A percentile compares a stretch with the other conserved stretches of the same genome.
These are phyloP conservation scores for Teunomyces lycoperdinae DNA, from an alignment of 805 yeast genomes.

Conservation along the genomic window DNA sequence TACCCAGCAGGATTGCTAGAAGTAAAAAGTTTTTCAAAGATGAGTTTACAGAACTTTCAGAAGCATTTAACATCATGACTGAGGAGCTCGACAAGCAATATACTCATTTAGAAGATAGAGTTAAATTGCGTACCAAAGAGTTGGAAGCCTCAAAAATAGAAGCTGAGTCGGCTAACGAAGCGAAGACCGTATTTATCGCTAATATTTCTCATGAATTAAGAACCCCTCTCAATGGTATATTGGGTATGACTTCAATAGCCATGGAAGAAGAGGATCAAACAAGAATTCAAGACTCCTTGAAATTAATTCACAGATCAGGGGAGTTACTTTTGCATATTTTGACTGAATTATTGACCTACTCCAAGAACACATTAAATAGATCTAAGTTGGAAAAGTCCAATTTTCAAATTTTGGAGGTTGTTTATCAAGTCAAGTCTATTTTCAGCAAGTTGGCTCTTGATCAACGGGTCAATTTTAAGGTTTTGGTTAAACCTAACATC, in stretches of 20 bases:
- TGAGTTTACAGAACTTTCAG: constrained; percentile 84
- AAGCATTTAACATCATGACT: constrained; percentile 88
- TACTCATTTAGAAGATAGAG: constrained; percentile 82
- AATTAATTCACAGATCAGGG: constrained; percentile 85
- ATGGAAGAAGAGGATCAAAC: constrained; percentile 76
- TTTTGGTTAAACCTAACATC: constrained; percentile 60
- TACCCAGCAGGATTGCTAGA: constrained; percentile 36
- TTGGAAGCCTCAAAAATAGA: constrained; percentile 82
- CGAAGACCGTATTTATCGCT: constrained; percentile 90
- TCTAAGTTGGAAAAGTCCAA: constrained; percentile 80
- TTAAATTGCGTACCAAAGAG: constrained; percentile 79
- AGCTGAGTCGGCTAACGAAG: constrained; percentile 95
- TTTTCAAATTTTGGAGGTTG: constrained; percentile 76
- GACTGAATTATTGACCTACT: constrained; percentile 86
- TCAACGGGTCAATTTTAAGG: constrained; percentile 65
- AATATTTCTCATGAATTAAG: constrained; percentile 91
- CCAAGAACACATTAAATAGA: constrained; percentile 85
- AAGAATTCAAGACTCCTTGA: constrained; percentile 70
- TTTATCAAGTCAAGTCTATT: constrained; percentile 80
- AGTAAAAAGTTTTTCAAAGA: constrained; percentile 59
- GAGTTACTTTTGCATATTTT: constrained; percentile 84
- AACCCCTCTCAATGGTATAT: constrained; percentile 92
- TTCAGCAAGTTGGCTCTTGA: constrained; percentile 78
- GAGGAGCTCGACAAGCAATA: constrained; percentile 84
- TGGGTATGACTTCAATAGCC: constrained; percentile 93